Evolutionary conservation across 2,329 filamentous ascomycete genomes (phyloP).

Genomic region (Hypoxylon rubiginosum): DNA sequence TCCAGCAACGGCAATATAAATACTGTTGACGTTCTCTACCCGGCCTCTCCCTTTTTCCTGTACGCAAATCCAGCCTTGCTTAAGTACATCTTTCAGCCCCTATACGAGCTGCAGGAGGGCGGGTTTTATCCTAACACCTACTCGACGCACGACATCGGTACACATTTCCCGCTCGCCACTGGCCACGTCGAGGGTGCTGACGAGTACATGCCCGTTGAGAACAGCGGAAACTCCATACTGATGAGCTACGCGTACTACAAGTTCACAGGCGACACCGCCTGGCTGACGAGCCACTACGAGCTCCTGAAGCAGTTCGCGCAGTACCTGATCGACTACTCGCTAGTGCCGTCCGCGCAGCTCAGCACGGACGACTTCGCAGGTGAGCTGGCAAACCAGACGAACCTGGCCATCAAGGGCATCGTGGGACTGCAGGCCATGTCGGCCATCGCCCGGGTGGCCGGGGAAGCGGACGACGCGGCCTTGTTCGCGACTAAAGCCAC

Average conservation of each 20-base stretch:
- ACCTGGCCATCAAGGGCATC: slow-evolving; percentile 82
- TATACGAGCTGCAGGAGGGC: slow-evolving; percentile 82
- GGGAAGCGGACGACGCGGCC: slow-evolving; percentile 67
- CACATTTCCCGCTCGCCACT: slow-evolving; percentile 78
- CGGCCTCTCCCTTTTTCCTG: slow-evolving; percentile 84
- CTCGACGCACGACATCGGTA: slow-evolving; percentile 79
- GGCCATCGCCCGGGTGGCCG: slow-evolving; percentile 66
- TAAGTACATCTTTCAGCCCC: slow-evolving; percentile 80
- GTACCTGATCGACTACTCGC: slow-evolving; percentile 77
- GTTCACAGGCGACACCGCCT: slow-evolving; percentile 47
- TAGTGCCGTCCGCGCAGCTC: slow-evolving; percentile 77
- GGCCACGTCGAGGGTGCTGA: slow-evolving; percentile 76
- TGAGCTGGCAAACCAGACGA: slow-evolving; percentile 78
- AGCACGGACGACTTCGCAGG: slow-evolving; percentile 83
- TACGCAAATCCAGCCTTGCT: slow-evolving; percentile 86
- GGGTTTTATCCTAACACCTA: slow-evolving; percentile 85
- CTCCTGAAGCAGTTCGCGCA: slow-evolving; percentile 78
- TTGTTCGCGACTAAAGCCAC: slow-evolving; percentile 68
- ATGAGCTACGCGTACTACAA: slow-evolving; percentile 67
- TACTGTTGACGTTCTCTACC: slow-evolving; percentile 88
- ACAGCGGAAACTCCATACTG: slow-evolving; percentile 80
- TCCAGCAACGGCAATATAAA: slow-evolving; percentile 84
- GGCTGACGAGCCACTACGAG: slow-evolving; percentile 66
- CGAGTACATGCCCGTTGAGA: slow-evolving; percentile 80
- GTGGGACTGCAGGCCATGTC: slow-evolving; percentile 84